phyloP scores from a whole-genome alignment of 2,329 filamentous ascomycete species.

The Beauveria pseudobassiana region DNA sequence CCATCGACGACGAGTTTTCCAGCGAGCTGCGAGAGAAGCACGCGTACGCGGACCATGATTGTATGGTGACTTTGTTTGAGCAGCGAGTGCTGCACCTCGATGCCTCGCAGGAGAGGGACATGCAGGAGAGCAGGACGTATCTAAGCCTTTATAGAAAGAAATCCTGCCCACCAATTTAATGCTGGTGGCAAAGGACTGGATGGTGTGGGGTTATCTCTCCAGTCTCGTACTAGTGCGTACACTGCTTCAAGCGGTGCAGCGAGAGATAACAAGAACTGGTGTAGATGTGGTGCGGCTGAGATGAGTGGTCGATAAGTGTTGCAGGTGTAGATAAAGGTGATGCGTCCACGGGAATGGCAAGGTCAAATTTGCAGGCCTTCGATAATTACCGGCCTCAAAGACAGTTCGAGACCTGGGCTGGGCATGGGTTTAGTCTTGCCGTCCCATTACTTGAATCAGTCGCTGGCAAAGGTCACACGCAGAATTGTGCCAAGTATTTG shows the following conservation, averaged over 20 bases:
- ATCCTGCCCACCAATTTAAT: neutral
- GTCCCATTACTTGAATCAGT: neutral
- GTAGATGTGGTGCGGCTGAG: neutral
- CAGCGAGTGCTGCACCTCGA: neutral
- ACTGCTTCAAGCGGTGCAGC: neutral
- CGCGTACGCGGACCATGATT: neutral
- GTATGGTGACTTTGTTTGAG: neutral
- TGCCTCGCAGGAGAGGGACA: too few relatives aligned
- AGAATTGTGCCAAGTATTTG: neutral
- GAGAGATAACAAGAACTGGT: neutral
- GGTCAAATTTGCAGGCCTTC: too few relatives aligned
- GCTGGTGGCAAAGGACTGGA: neutral
- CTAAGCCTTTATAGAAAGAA: neutral
- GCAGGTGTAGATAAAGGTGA: neutral
- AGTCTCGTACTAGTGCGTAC: neutral
- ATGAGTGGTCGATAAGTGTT: neutral
- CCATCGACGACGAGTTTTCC: constrained; percentile 2
- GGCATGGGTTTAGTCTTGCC: neutral
- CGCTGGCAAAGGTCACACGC: too few relatives aligned
- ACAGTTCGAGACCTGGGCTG: neutral
- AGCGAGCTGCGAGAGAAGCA: constrained; percentile 3
- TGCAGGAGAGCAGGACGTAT: neutral
- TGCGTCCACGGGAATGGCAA: neutral
- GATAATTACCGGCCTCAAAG: neutral
- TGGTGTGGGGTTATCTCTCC: neutral